These are phyloP conservation scores for Apiospora pterosperma DNA, from an alignment of 2,329 filamentous ascomycete genomes.

Conservation along the genomic window DNA sequence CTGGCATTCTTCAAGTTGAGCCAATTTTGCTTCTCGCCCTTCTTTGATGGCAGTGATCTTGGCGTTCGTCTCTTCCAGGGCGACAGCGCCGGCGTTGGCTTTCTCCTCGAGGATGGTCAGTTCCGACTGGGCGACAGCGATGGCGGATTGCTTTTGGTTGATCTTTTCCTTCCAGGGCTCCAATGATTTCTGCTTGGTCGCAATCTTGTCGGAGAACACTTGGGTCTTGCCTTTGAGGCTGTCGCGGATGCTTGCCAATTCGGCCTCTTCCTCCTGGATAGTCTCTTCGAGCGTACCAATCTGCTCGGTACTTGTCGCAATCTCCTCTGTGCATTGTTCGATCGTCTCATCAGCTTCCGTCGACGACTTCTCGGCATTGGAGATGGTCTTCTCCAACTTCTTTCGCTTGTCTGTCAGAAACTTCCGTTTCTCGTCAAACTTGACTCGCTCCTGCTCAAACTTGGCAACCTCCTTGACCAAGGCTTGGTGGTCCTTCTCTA, in stretches of 20 bases:
- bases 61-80: conserved; percentile 76
- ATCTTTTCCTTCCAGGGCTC: conserved; percentile 98
- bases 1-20: conserved; percentile 74
- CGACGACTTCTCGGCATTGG: conserved; percentile 70
- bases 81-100: conserved; percentile 80
- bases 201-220: conserved; percentile 87
- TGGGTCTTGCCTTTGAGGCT: conserved; percentile 94
- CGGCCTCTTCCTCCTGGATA: conserved; percentile 75
- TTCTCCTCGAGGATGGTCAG: conserved; percentile 88
- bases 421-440: conserved; percentile 96
- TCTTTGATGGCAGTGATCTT: conserved; percentile 75
- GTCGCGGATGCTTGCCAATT: conserved; percentile 80
- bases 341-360: conserved; percentile 75
- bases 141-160: conserved; percentile 90
- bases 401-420: conserved; percentile 88
- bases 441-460: conserved; percentile 94
- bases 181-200: conserved; percentile 85
- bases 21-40: conserved; percentile 64
- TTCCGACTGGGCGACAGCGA: conserved; percentile 92
- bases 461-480: conserved; percentile 85
- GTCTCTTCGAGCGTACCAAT: conserved; percentile 72
- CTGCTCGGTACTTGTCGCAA: conserved; percentile 72
- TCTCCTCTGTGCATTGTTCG: conserved; percentile 73
- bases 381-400: conserved; percentile 87
- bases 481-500: conserved; percentile 77